A percentile compares a stretch with the other conserved stretches of the same genome.
Conservation (phyloP, 345 rosid genomes). For the Sisymbrium irio region DNA sequence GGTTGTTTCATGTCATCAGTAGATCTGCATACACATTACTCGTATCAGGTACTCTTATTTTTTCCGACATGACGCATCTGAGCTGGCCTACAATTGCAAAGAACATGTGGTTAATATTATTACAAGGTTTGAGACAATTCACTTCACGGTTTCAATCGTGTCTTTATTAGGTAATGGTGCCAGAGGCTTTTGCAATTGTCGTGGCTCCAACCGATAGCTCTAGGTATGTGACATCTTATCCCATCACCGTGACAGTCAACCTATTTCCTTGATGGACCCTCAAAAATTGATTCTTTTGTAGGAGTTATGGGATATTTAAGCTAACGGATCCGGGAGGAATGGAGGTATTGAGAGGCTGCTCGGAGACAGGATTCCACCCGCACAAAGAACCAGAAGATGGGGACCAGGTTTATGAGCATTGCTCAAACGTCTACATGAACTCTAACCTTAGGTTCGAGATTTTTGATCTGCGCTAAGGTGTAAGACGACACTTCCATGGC, state of each 20-base stretch:
- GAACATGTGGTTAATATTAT: neutral
- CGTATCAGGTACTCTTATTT: slow-evolving; percentile 28
- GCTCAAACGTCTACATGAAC: slow-evolving; percentile 78
- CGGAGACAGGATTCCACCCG: slow-evolving; percentile 67
- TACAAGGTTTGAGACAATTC: slow-evolving; percentile 2
- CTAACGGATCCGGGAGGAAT: slow-evolving; percentile 76
- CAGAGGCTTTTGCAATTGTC: slow-evolving; percentile 89
- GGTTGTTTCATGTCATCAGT: slow-evolving; percentile 90
- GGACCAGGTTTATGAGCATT: slow-evolving; percentile 59
- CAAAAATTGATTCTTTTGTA: slow-evolving; percentile 24
- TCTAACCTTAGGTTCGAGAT: slow-evolving; percentile 86
- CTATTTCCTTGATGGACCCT: neutral
- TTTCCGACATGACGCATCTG: neutral
- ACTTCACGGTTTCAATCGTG: neutral
- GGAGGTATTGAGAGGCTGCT: slow-evolving; percentile 61
- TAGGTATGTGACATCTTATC: slow-evolving; percentile 41
- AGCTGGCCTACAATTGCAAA: neutral
- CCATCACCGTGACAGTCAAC: neutral
- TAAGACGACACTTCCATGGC: slow-evolving; percentile 3
- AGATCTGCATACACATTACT: slow-evolving; percentile 88
- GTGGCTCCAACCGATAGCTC: slow-evolving; percentile 87
- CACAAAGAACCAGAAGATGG: slow-evolving; percentile 79
- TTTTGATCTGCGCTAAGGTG: slow-evolving; percentile 73
- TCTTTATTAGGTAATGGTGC: slow-evolving; percentile 65
- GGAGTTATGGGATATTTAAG: slow-evolving; percentile 72